Evolutionary conservation across 2,329 filamentous ascomycete genomes (phyloP), one percentile per base, ranked within the genome.

Genomic region (Thelonectria blattea): DNA sequence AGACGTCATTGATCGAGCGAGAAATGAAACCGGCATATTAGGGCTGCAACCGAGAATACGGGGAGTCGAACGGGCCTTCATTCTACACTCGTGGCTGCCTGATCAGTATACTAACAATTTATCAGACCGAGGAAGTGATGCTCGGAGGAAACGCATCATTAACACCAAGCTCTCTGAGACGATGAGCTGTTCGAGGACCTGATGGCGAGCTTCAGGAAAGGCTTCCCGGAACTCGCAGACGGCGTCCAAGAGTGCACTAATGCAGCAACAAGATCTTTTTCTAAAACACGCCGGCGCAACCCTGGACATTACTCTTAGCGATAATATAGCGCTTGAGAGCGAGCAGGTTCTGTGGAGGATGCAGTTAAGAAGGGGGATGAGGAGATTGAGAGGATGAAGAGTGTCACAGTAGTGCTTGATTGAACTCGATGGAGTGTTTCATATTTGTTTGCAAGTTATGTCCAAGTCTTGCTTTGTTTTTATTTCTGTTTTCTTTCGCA

Each of bases 291-390:
- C 79, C 5, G 52, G 53, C 8, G 62, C 54, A 5, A 75, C 71
- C 0, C 64, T 81, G 43, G 68, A 78, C 27, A 75, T 80, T 3
- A 54, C 80, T 8, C 67, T 76, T 2, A 70, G 63, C 15, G 78
- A 80, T 37, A 78, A 78, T 56, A 73, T 72, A 5, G 73, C 71
- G 0, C 17, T 68, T 20, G 78, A 80, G 65, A 73, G 73, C 18
- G 76, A 78, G 52, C 64, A 62, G 45, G 74, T 80, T 46, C 72
- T 4, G 74, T 80, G 15, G 70, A 72, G 3, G 47, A 56, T 0
- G 41, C 27, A 5, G 24, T 49, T 0, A 49, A 17, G n/a, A 30
- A 15, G 3, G 62, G 60, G 0, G 61, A 41, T 14, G 53, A 56
- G 5, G 55, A 34, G 8, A 60, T 68, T 27, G 34, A 42, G 12